Percentiles rank a stretch among this genome's conserved stretches.
Evolutionary conservation across 257 asterid species (phyloP).

Genomic region (Oldenlandia corymbosa): DNA sequence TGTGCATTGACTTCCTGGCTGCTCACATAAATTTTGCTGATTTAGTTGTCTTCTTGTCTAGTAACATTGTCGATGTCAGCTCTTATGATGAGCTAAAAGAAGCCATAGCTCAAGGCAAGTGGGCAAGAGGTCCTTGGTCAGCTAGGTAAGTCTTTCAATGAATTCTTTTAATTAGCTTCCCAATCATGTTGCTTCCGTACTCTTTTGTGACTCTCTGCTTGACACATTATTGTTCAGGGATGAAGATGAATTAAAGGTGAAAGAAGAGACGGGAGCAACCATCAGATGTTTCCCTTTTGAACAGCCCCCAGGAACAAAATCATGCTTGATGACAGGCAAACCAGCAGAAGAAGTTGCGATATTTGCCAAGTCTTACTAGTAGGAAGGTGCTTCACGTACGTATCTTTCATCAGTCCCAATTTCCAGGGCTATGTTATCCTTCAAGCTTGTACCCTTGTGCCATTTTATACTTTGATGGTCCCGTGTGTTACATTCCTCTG

Average conservation of each 20-base stretch:
- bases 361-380: constrained; percentile 85
- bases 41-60: constrained; percentile 21
- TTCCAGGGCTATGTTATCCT: no score
- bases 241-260: constrained; percentile 68
- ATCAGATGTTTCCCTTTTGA: constrained; percentile 92
- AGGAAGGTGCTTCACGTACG: background rate
- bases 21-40: no score
- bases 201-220: background rate
- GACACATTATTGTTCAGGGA: constrained; percentile 44
- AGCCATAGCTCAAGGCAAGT: constrained; percentile 83
- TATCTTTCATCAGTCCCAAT: background rate
- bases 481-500: no score
- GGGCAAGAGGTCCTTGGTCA: constrained; percentile 99
- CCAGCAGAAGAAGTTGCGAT: constrained; percentile 91
- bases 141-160: constrained; percentile 52
- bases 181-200: background rate
- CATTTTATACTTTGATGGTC: no score
- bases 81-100: constrained; percentile 87
- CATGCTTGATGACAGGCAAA: constrained; percentile 83
- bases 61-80: constrained; percentile 86
- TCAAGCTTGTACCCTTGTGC: no score
- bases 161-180: background rate
- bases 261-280: constrained; percentile 97
- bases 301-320: constrained; percentile 68
- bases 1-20: background rate